A percentile compares a stretch with the other conserved stretches of the same genome.
These are phyloP conservation scores for Tephrocybe sp. DNA, from an alignment of 768 basidiomycete genomes.

Conservation along the genomic window DNA sequence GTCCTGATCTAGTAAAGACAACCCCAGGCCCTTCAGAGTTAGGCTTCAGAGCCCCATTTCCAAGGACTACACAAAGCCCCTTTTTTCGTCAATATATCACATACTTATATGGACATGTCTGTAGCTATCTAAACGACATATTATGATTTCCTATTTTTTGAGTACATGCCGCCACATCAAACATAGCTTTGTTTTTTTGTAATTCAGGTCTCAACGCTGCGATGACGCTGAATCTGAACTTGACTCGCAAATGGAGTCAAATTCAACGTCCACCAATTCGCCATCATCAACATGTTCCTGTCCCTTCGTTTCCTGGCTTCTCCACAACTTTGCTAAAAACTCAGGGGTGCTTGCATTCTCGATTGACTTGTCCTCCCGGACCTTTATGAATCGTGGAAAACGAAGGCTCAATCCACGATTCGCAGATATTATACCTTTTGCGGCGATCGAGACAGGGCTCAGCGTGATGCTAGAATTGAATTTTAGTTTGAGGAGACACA, in stretches of 20 bases:
- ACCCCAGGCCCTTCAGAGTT: too few relatives aligned
- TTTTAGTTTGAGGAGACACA: neutral
- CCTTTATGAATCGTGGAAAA: constrained; percentile 82
- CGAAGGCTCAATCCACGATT: constrained; percentile 76
- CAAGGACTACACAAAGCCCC: too few relatives aligned
- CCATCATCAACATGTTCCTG: constrained; percentile 51
- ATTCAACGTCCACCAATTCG: constrained; percentile 54
- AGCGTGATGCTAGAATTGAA: constrained; percentile 62
- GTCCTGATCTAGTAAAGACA: too few relatives aligned
- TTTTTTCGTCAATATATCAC: too few relatives aligned
- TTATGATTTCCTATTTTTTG: too few relatives aligned
- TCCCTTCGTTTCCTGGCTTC: constrained; percentile 52
- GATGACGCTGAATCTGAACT: constrained; percentile 15
- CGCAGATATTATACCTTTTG: constrained; percentile 52
- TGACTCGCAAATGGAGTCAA: constrained; percentile 27
- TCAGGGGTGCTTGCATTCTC: constrained; percentile 72
- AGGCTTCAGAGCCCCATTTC: too few relatives aligned
- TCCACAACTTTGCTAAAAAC: constrained; percentile 71
- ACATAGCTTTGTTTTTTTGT: too few relatives aligned
- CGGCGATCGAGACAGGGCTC: constrained; percentile 85
- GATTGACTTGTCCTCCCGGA: constrained; percentile 71
- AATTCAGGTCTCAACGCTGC: neutral
- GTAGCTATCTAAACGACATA: too few relatives aligned
- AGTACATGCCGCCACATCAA: too few relatives aligned
- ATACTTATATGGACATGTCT: too few relatives aligned